A percentile compares a stretch with the other conserved stretches of the same genome.
Evolutionary conservation across 2,329 filamentous ascomycete species (phyloP).

Genomic region (Sclerotiophoma versabilis): DNA sequence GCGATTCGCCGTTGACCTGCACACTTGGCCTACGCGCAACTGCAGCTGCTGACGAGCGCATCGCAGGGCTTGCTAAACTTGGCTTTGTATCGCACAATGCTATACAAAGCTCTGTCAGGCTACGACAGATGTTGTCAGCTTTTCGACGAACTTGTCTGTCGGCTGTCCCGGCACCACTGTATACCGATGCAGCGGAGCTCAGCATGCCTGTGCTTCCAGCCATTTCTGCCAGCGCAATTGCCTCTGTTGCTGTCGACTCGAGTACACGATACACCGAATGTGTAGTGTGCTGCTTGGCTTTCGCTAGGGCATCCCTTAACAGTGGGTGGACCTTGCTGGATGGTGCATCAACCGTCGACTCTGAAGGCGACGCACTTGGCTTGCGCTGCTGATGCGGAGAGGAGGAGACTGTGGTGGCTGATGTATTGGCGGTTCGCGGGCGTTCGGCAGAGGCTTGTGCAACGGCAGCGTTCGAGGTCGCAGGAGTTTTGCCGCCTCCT

Average conservation of each 20-base stretch:
- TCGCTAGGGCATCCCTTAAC: constrained; percentile 79
- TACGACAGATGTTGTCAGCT: constrained; percentile 90
- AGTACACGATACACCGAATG: constrained; percentile 78
- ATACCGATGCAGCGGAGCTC: constrained; percentile 71
- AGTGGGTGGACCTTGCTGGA: constrained; percentile 73
- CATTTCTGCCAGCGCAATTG: constrained; percentile 77
- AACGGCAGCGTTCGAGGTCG: constrained; percentile 77
- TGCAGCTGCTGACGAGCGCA: constrained; percentile 32
- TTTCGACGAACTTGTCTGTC: constrained; percentile 90
- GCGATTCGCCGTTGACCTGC: constrained; percentile 47
- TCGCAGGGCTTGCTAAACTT: constrained; percentile 39
- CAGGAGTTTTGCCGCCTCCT: constrained; percentile 83
- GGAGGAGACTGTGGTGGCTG: constrained; percentile 86
- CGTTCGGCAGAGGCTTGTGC: constrained; percentile 76
- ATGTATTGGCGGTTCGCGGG: constrained; percentile 89
- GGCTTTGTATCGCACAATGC: constrained; percentile 64
- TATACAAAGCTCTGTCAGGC: constrained; percentile 89
- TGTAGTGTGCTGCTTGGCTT: constrained; percentile 74
- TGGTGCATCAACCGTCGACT: constrained; percentile 54
- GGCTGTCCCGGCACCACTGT: constrained; percentile 65
- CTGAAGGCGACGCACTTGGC: constrained; percentile 52
- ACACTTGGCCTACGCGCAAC: constrained; percentile 45
- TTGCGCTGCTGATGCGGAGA: constrained; percentile 78
- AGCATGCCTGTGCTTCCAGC: constrained; percentile 72
- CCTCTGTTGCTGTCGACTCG: constrained; percentile 82